Base-by-base conservation (phyloP, 306 rosid species). In the Benincasa hispida region DNA sequence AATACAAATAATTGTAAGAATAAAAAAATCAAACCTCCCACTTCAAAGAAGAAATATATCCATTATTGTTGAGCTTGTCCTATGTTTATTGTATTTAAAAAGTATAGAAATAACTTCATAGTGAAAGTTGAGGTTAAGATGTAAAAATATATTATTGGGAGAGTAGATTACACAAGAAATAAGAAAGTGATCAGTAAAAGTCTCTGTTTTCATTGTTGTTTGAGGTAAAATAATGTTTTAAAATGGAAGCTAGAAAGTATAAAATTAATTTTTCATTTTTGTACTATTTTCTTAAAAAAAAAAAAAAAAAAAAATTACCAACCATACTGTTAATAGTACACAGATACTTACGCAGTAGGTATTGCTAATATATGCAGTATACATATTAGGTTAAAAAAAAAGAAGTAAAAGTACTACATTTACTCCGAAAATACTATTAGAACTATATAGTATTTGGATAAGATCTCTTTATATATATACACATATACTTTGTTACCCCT, bases 271-370 rank as follows among this genome's bases (percentile, higher is more conserved):
- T 58, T 62, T 2, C 21, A 18, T 35, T n/a, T 65, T 35, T 35
- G 27, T 65, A 65, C 27, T 66, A n/a, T 66, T 66, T 37, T 37
- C 4, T n/a, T 13, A 66, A 66, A 66, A 0, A 37, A 39, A 6
- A 5, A 66, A 24, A 66, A 66, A 66, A 0, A 37, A 39, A 6
- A 5, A 66, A 45, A 2, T 39, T 66, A 66, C 73, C 30, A 37
- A 66, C 73, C 53, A n/a, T 66, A 66, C 53, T 66, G 53, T 39
- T 66, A 66, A 66, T 21, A 66, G 73, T 66, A 66, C 73, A 66
- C 8, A 66, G 50, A 34, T 5, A 34, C 19, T 63, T 63, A 34
- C 48, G 45, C 18, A 34, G 73, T 39, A 39, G 51, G 73, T 39
- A 37, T 66, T 37, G 19, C 5, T 11, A 17, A 66, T 37, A 66